phyloP scores from a whole-genome alignment of 2,329 filamentous ascomycete genomes.

The Aspergillus quadrilineatus region DNA sequence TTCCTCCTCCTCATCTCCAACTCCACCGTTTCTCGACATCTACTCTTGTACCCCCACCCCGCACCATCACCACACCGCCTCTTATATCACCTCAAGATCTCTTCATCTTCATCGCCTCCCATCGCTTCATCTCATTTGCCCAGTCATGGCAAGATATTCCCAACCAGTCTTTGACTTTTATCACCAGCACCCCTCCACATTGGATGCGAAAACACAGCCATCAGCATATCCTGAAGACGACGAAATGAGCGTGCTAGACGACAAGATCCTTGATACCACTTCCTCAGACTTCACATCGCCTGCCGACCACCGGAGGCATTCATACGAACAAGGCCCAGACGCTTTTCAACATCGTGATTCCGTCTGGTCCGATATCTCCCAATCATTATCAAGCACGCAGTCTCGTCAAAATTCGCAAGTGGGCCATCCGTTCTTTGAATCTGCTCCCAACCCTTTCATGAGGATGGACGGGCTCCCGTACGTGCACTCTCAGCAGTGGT shows the following conservation, averaged over 20 bases:
- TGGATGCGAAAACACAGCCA: slow-evolving; percentile 44
- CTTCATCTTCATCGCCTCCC: slow-evolving; percentile 9
- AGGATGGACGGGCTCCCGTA: slow-evolving; percentile 54
- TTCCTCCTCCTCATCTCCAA: background rate
- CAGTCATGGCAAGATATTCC: slow-evolving; percentile 45
- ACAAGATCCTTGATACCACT: slow-evolving; percentile 52
- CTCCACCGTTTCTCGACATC: background rate
- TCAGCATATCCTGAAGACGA: slow-evolving; percentile 47
- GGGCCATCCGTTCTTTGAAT: slow-evolving; percentile 49
- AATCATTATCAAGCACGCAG: slow-evolving; percentile 42
- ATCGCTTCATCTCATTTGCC: slow-evolving; percentile 18
- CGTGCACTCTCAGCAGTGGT: slow-evolving; percentile 58
- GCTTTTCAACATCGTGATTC: slow-evolving; percentile 55
- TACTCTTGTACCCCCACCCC: slow-evolving; percentile 17
- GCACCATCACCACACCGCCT: slow-evolving; percentile 25
- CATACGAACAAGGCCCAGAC: slow-evolving; percentile 50
- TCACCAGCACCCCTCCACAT: slow-evolving; percentile 42
- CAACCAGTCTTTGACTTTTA: slow-evolving; percentile 46
- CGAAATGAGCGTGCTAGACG: slow-evolving; percentile 53
- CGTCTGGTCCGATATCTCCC: slow-evolving; percentile 51
- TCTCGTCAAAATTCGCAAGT: slow-evolving; percentile 44
- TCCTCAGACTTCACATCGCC: slow-evolving; percentile 50
- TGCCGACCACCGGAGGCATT: slow-evolving; percentile 44
- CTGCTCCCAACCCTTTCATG: slow-evolving; percentile 62
- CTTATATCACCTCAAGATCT: slow-evolving; percentile 16